phyloP scores from a whole-genome alignment of 768 basidiomycete species.

The Glaciozyma martinii region DNA sequence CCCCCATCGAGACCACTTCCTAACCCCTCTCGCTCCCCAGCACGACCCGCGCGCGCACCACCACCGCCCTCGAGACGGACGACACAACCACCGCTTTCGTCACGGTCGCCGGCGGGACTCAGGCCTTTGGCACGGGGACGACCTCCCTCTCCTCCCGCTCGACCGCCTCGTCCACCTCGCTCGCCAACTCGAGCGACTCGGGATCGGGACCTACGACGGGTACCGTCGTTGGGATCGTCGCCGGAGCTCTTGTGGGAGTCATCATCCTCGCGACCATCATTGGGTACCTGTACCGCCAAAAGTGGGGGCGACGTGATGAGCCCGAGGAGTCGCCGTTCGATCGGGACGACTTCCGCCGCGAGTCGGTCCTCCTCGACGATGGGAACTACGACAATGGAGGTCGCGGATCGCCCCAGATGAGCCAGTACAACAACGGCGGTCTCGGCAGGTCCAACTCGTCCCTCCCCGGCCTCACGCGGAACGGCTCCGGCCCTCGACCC shows the following conservation, averaged over 20 bases:
- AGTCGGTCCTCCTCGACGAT: slow-evolving; percentile 26
- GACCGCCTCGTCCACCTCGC: neutral
- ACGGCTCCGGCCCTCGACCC: slow-evolving; percentile 20
- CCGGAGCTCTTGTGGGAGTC: slow-evolving; percentile 20
- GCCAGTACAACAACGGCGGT: slow-evolving; percentile 17
- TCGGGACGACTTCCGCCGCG: slow-evolving; percentile 26
- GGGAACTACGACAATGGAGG: slow-evolving; percentile 4
- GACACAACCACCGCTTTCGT: neutral
- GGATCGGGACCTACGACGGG: slow-evolving; percentile 37
- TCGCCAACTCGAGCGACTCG: neutral
- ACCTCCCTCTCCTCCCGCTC: neutral
- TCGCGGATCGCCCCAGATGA: slow-evolving; percentile 24
- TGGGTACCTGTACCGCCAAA: slow-evolving; percentile 21
- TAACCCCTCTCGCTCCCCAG: neutral
- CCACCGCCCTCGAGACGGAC: neutral
- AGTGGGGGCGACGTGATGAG: slow-evolving; percentile 14
- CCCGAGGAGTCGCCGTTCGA: slow-evolving; percentile 27
- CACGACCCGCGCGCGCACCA: neutral
- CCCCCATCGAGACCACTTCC: neutral
- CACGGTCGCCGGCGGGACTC: neutral
- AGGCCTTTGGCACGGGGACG: neutral
- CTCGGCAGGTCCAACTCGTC: slow-evolving; percentile 7
- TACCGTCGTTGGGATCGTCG: slow-evolving; percentile 42
- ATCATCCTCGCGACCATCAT: slow-evolving; percentile 10
- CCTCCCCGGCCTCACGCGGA: slow-evolving; percentile 18